These are phyloP conservation scores for Sphaerosporella brunnea DNA, from an alignment of 495 filamentous ascomycete species.

Conservation along the genomic window DNA sequence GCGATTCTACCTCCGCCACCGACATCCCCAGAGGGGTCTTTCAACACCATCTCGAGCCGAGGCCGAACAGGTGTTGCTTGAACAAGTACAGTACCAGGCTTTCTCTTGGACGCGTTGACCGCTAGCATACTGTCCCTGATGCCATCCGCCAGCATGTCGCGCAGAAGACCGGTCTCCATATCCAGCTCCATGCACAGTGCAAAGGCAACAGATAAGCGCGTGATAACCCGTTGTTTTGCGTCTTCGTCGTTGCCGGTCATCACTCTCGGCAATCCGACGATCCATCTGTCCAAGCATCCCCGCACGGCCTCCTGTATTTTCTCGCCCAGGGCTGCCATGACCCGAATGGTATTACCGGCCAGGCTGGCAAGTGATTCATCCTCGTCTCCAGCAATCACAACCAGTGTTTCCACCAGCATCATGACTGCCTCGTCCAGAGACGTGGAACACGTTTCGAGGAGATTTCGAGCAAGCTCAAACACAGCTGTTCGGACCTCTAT, in stretches of 20 bases:
- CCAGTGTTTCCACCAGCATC: slow-evolving; percentile 63
- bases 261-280: slow-evolving; percentile 56
- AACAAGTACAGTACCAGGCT: neutral
- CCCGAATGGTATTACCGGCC: slow-evolving; percentile 34
- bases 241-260: slow-evolving; percentile 76
- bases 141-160: slow-evolving; percentile 45
- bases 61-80: neutral
- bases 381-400: slow-evolving; percentile 46
- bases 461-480: slow-evolving; percentile 46
- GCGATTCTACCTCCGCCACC: neutral
- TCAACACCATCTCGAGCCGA: neutral
- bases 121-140: slow-evolving; percentile 41
- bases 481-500: slow-evolving; percentile 52
- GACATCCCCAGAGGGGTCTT: neutral
- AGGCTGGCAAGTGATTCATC: slow-evolving; percentile 26
- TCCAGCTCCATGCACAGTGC: slow-evolving; percentile 47
- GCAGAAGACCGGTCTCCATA: slow-evolving; percentile 51
- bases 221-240: slow-evolving; percentile 50
- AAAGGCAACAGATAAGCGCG: slow-evolving; percentile 54
- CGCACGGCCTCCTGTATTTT: slow-evolving; percentile 51
- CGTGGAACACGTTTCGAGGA: slow-evolving; percentile 60
- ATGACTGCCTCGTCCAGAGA: slow-evolving; percentile 50
- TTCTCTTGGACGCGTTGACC: slow-evolving; percentile 7
- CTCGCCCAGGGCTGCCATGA: slow-evolving; percentile 45
- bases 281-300: slow-evolving; percentile 59